Evolutionary conservation across 2,329 filamentous ascomycete species (phyloP), one percentile per base, ranked within the genome.

Genomic region (Didymellaceae sp.): DNA sequence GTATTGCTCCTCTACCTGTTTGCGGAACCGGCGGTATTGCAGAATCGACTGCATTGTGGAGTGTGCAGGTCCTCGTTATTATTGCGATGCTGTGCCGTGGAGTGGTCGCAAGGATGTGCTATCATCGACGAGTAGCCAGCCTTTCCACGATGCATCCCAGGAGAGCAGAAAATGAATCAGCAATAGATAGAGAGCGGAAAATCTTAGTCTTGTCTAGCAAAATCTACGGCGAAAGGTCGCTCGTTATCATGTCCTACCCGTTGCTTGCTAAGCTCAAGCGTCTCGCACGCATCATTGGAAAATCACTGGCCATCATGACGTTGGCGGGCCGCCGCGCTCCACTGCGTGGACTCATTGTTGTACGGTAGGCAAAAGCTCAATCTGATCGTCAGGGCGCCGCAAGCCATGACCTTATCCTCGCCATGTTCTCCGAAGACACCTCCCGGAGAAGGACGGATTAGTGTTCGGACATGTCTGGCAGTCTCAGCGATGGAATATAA

Each of bases 11-110:
- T 56, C 34, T 13, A 52, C 57, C 50, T 54, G 54, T 16, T 38
- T 45, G 10, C 56, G 52, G 21, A 66, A 58, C 25, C 47, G 53
- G n/a, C 53, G 53, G 28, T 66, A 67, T 33, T 69, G 63, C 9
- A 61, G 41, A 25, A 62, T 46, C 4, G 66, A 69, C 31, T 68
- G 66, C 66, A 69, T 69, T 4, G 17, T 26, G 30, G 6, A 16
- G 4, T 9, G 8, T 18, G 7, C 6, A 13, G 5, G 26, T 13
- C 10, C 26, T n/a, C 14, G n/a, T 28, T 1, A 14, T 13, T n/a
- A 5, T 13, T 20, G 6, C 9, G 34, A 10, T 24, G 10, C 6
- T 16, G 13, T 7, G 13, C 28, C 26, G 30, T 22, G 20, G 25
- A 43, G 20, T 6, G 6, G 14, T 14, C 2, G 21, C n/a, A 31